A percentile compares a stretch with the other conserved stretches of the same genome.
phyloP scores from a whole-genome alignment of 352 stramenopile species.

The Globisporangium spinosum region DNA sequence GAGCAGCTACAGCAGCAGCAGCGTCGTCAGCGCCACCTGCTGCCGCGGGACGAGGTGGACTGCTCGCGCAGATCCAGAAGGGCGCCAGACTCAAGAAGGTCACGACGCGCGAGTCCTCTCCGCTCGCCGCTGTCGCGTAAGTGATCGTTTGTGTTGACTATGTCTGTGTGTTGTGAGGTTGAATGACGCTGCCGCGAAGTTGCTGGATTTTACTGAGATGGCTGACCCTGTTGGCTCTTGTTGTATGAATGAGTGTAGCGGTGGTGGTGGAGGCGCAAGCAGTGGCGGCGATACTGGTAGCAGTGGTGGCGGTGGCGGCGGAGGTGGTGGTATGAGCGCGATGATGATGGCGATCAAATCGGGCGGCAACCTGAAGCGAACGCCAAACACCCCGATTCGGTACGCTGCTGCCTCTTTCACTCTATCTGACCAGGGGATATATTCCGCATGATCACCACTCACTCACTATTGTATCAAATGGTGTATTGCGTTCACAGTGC shows the following conservation, averaged over 20 bases:
- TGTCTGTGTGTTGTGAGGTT: background rate
- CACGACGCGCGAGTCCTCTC: slow-evolving; percentile 62
- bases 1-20: slow-evolving; percentile 1
- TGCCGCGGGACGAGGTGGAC: slow-evolving; percentile 37
- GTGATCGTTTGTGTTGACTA: background rate
- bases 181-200: background rate
- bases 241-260: slow-evolving; percentile 8
- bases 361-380: slow-evolving; percentile 63
- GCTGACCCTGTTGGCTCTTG: background rate
- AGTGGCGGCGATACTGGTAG: slow-evolving; percentile 12
- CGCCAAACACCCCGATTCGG: slow-evolving; percentile 28
- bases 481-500: background rate
- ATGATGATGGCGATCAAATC: slow-evolving; percentile 78
- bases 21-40: slow-evolving; percentile 17
- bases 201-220: background rate
- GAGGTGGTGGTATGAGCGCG: slow-evolving; percentile 40
- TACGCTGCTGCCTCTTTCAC: background rate
- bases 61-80: slow-evolving; percentile 71
- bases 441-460: background rate
- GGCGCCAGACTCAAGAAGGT: slow-evolving; percentile 78
- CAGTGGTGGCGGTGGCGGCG: slow-evolving; percentile 12
- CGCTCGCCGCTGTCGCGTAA: slow-evolving; percentile 43
- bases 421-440: background rate
- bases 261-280: slow-evolving; percentile 8
- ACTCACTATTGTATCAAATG: background rate